Evolutionary conservation across 805 yeast species (phyloP), one percentile per base, ranked within the genome.

Genomic region (Candida succiphila): DNA sequence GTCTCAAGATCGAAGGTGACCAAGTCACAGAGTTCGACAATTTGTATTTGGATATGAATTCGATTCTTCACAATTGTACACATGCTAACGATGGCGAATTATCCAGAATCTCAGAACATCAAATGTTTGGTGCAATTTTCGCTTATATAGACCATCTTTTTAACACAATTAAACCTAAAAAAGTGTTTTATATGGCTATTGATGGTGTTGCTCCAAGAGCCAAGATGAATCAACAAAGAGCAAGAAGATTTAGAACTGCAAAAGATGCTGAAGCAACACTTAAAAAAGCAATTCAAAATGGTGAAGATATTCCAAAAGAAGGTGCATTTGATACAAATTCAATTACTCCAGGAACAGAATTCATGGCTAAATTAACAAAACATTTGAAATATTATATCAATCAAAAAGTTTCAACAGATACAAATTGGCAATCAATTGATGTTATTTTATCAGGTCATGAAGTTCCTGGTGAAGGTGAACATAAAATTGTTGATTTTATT

Each of bases 141-240:
- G 80, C 84, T 23, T 92, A 92, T 51, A 89, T 92, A 42, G 98
- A 92, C 54, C 96, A 92, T 57, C 63, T 92, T 37, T 89, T 92
- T 49, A 78, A 78, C 40, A 75, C 86, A 18, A 87, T 92, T 43
- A 76, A 78, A 54, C 99, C 99, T 7, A 69, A 82, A 47, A 72
- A 85, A 52, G 74, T 80, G 12, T 84, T 89, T 46, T 88, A 81
- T 54, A 87, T 89, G 95, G 97, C 98, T 3, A 84, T 89, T 48
- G 98, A 89, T 61, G 98, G 98, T 54, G 97, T 89, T 33, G 98
- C 98, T 0, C 98, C 98, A 27, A 68, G 98, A 54, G 98, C 98
- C 9, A 89, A 89, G 53, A 88, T 89, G 96, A 89, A 89, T 54
- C 97, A 89, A 59, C 98, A 89, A 59, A 75, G 98, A 60, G 77